Evolutionary conservation across 2,329 filamentous ascomycete genomes (phyloP), one percentile per base, ranked within the genome.

Genomic region (Annulohypoxylon truncatum): DNA sequence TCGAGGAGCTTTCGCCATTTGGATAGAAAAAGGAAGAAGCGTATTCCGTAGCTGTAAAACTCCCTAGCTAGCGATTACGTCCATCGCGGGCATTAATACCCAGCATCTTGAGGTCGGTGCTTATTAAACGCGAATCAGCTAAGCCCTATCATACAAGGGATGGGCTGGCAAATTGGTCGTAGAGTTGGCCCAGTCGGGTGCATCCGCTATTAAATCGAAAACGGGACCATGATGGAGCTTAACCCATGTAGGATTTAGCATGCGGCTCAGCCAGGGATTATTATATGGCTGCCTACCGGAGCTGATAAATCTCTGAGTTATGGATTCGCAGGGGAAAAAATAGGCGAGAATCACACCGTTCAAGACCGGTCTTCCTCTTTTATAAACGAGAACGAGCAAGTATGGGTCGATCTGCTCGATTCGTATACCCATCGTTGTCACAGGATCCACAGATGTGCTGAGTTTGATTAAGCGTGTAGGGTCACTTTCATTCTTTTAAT

Each of bases 1-100:
- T 31, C 52, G 52, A 31, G 52, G 24, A 28, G n/a, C 8, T 13
- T 44, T 54, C 1, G 35, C 26, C 52, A 54, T 54, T 12, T 54
- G 9, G 15, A 42, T 29, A 44, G 26, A 31, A 15, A 24, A 8
- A 20, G 33, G 50, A 40, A 31, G 24, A 54, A 4, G 10, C 18
- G n/a, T 52, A 8, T 8, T 38, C 9, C 4, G n/a, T 7, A 12
- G n/a, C 6, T 18, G n/a, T 7, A 15, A 38, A 10, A 12, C 12
- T n/a, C 1, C 13, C 15, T 13, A 15, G 22, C 5, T n/a, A 38
- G 12, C 35, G 7, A n/a, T 13, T 3, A 4, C n/a, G 50, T 20
- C 13, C 9, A 24, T 40, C 1, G 20, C 12, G 31, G 31, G 13
- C 24, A 52, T 40, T 38, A 52, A 52, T 52, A 52, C 26, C 31